Base-by-base conservation (phyloP, 2,329 filamentous ascomycete genomes). In the Stachybotrys chlorohalonatus region DNA sequence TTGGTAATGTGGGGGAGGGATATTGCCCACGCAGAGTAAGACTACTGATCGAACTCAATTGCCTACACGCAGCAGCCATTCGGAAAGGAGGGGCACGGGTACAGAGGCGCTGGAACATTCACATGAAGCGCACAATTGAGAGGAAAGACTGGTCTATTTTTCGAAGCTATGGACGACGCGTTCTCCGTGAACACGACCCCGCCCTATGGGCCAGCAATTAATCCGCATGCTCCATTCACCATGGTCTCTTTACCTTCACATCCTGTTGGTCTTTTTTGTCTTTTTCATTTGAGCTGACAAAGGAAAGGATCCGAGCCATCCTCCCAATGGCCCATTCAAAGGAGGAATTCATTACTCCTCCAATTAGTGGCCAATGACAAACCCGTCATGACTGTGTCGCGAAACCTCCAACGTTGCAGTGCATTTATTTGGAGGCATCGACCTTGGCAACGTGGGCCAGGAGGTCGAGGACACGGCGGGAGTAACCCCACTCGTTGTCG, bases 401-500 rank as follows among this genome's bases (percentile, higher is more conserved):
- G 9, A 9, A 13, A 2, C 9, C 36, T 42, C 36, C 8, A 5
- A 42, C 2, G 36, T 13, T 42, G 36, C 36, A 13, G 36, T 42
- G 8, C 9, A 24, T 24, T 47, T 47, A 47, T 47, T 81, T 76
- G 71, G 73, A 70, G 68, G 70, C 81, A 68, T 92, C 89, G 62
- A 87, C 85, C 82, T 89, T 89, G 75, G 87, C 80, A 68, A 92
- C 82, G 81, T 91, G 87, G 76, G 81, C 79, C 73, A 84, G 72
- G 68, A 94, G 87, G 78, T 94, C 89, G 65, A 92, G 79, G 69
- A 92, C 89, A 85, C 89, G 94, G 81, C 92, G 92, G 76, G 89
- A 95, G 88, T 99, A 97, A 71, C 92, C 94, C 91, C 92, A 96
- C 85, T 97, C 93, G 84, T 97, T 97, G 84, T 96, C 91, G 80